These are phyloP conservation scores for Verticillium nubilum DNA, from an alignment of 2,329 filamentous ascomycete species.

Conservation along the genomic window DNA sequence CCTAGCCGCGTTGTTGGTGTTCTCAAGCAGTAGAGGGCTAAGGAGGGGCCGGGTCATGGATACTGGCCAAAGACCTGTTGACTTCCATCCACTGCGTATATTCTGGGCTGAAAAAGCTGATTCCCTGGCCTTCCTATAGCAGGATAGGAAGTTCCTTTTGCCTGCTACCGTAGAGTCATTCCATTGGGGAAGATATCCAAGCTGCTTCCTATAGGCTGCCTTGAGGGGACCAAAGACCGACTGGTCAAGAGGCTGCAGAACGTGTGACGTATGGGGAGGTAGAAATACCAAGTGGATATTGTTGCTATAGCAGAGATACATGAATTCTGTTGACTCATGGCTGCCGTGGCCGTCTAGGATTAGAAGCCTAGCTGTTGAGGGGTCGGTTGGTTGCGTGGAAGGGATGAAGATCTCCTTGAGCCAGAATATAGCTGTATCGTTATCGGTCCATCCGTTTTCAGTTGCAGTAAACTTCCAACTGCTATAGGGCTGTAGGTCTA, in stretches of 20 bases:
- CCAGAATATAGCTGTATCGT: background rate
- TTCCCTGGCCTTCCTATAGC: background rate
- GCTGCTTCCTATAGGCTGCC: background rate
- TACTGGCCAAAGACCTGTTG: background rate
- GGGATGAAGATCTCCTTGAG: slow-evolving; percentile 1
- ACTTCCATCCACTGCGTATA: slow-evolving; percentile 1
- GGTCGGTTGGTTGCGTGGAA: background rate
- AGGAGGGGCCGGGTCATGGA: background rate
- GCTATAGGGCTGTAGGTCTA: background rate
- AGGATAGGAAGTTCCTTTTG: slow-evolving; percentile 1
- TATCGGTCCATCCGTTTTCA: background rate
- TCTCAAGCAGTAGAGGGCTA: background rate
- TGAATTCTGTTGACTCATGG: no score
- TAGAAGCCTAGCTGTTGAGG: background rate
- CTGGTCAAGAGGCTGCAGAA: background rate
- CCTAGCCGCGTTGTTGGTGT: background rate
- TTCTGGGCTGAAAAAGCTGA: background rate
- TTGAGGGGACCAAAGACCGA: slow-evolving; percentile 1
- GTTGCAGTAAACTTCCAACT: slow-evolving; percentile 1
- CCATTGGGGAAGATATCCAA: background rate
- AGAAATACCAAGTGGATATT: no score
- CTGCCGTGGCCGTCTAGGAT: slow-evolving; percentile 1
- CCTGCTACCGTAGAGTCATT: background rate
- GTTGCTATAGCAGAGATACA: no score
- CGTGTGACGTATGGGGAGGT: background rate